Evolutionary conservation across 371 early-diverging fungal genomes (phyloP).

Genomic region (Mortierella sp.): DNA sequence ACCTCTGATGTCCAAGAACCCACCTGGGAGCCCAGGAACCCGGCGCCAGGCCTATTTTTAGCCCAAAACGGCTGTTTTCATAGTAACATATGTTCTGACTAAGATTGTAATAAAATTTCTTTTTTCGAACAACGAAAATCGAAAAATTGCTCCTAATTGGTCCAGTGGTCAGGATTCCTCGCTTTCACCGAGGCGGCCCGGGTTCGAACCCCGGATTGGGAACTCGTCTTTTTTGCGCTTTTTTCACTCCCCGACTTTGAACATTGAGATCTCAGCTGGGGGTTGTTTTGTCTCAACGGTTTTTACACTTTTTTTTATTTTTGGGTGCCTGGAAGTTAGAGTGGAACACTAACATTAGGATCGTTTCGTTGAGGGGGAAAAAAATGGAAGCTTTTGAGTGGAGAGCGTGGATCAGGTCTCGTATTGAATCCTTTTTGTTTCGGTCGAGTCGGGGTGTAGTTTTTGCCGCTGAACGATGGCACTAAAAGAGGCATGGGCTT

Average conservation of each 20-base stretch:
- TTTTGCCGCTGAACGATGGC: too few relatives aligned
- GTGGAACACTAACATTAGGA: too few relatives aligned
- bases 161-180: constrained; percentile 31
- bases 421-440: too few relatives aligned
- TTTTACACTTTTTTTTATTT: too few relatives aligned
- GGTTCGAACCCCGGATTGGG: constrained; percentile 32
- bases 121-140: not conserved
- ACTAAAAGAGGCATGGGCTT: too few relatives aligned
- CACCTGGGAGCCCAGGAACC: not conserved
- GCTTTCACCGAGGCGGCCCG: constrained; percentile 24
- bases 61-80: not conserved
- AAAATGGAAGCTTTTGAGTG: too few relatives aligned
- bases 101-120: too few relatives aligned
- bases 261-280: not conserved
- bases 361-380: too few relatives aligned
- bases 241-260: not conserved
- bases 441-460: too few relatives aligned
- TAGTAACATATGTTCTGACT: not conserved
- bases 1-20: not conserved
- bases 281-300: too few relatives aligned
- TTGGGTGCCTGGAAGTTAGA: too few relatives aligned
- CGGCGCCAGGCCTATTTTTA: not conserved
- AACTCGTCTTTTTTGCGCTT: constrained; percentile 2
- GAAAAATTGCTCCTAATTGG: not conserved
- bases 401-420: too few relatives aligned